phyloP scores from a whole-genome alignment of 768 basidiomycete species.

The Macrocybe gigantea region DNA sequence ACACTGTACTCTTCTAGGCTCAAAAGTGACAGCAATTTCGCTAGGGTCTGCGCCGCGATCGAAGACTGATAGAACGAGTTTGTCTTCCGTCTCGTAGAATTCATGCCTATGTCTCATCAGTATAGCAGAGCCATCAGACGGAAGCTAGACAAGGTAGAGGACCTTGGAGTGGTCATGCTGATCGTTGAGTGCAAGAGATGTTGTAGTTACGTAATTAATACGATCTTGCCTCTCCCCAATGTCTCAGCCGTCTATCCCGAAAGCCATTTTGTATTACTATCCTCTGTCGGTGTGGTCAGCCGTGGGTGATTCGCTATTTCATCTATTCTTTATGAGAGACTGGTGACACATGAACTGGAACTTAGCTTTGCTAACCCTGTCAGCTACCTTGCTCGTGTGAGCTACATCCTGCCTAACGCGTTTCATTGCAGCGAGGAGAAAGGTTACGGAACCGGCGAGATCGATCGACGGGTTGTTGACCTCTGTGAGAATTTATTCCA shows the following conservation, averaged over 20 bases:
- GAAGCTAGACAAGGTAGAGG: conserved; percentile 1
- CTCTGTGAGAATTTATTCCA: too few relatives aligned
- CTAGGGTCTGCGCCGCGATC: conserved; percentile 69
- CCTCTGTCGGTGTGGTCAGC: conserved; percentile 59
- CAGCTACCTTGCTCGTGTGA: too few relatives aligned
- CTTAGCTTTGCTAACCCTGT: conserved; percentile 41
- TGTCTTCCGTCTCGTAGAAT: conserved; percentile 84
- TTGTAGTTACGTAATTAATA: conserved; percentile 5
- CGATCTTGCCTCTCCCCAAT: conserved; percentile 12
- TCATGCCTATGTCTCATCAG: conserved; percentile 51
- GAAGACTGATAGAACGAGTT: conserved; percentile 67
- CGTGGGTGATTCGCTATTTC: conserved; percentile 39
- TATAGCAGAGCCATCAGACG: not conserved
- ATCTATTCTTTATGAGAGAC: not conserved
- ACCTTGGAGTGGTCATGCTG: not conserved
- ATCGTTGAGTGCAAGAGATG: not conserved
- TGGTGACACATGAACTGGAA: not conserved
- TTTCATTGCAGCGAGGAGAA: conserved; percentile 54
- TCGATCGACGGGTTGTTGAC: conserved; percentile 34
- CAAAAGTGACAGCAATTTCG: conserved; percentile 56
- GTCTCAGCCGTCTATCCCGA: conserved; percentile 38
- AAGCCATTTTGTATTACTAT: conserved; percentile 78
- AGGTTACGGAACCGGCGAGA: conserved; percentile 75
- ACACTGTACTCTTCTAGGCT: conserved; percentile 51
- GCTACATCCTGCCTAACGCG: conserved; percentile 5